Evolutionary conservation across 2,329 filamentous ascomycete genomes (phyloP).

Genomic region (Rhynchosporium secalis): DNA sequence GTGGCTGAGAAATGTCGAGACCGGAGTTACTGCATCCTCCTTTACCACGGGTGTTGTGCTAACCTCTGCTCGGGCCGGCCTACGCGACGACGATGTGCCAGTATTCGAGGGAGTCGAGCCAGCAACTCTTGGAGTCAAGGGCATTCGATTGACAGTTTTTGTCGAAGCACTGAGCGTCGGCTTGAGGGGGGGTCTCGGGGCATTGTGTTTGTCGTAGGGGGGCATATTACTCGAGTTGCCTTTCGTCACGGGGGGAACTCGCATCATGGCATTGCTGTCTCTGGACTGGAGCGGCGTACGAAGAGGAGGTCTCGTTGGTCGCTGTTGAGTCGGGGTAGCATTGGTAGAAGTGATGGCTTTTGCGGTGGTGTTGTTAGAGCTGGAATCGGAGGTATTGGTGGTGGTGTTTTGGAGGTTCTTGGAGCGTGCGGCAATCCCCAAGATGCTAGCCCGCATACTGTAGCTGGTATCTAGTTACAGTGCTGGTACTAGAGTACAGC

Average conservation of each 20-base stretch:
- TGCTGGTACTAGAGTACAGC: background rate
- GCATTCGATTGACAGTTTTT: constrained; percentile 52
- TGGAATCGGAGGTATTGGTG: constrained; percentile 14
- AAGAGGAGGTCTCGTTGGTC: constrained; percentile 24
- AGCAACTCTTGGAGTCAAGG: constrained; percentile 60
- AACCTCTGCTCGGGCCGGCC: constrained; percentile 49
- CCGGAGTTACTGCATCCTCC: constrained; percentile 56
- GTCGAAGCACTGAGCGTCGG: constrained; percentile 66
- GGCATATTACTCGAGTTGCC: constrained; percentile 43
- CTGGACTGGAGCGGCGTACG: constrained; percentile 32
- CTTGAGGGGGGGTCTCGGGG: constrained; percentile 59
- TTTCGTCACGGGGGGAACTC: constrained; percentile 38
- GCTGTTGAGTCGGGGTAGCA: constrained; percentile 23
- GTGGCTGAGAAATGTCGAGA: constrained; percentile 57
- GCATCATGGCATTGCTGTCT: constrained; percentile 49
- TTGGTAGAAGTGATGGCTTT: constrained; percentile 7
- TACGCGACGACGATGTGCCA: constrained; percentile 43
- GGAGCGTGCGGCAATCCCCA: constrained; percentile 11
- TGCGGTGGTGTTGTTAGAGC: constrained; percentile 17
- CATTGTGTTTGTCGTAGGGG: constrained; percentile 52
- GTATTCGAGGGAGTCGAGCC: constrained; percentile 37
- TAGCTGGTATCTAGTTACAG: background rate
- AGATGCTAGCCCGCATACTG: constrained; percentile 24
- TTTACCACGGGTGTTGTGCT: constrained; percentile 29
- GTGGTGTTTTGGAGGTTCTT: constrained; percentile 15